phyloP scores from a whole-genome alignment of 192 early-diverging fungal genomes.

The Dimargaris cristalligena region DNA sequence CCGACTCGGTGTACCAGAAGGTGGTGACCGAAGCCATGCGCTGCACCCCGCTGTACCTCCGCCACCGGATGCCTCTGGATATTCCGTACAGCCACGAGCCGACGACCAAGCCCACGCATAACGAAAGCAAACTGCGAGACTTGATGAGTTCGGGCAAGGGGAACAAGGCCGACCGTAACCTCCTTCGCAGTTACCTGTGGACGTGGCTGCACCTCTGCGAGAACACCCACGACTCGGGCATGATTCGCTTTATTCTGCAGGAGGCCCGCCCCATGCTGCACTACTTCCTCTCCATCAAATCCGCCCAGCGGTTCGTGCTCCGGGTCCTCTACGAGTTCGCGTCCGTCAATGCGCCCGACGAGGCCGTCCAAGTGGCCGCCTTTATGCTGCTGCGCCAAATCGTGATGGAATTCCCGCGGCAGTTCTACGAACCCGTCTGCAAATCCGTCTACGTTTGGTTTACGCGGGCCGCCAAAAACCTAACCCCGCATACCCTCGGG shows the following conservation, averaged over 20 bases:
- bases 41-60: conserved; percentile 46
- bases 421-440: conserved; percentile 46
- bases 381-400: conserved; percentile 75
- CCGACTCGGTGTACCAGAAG: conserved; percentile 56
- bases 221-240: conserved; percentile 66
- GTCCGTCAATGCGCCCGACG: conserved; percentile 35
- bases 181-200: conserved; percentile 69
- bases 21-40: conserved; percentile 58
- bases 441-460: conserved; percentile 76
- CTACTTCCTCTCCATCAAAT: conserved; percentile 71
- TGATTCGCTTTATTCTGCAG: conserved; percentile 70
- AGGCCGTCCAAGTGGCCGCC: conserved; percentile 55
- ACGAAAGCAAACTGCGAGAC: background rate
- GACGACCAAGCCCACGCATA: too few relatives aligned
- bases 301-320: conserved; percentile 66
- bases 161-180: conserved; percentile 20
- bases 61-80: conserved; percentile 36
- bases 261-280: conserved; percentile 55
- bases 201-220: conserved; percentile 57
- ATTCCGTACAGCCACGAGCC: background rate
- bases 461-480: conserved; percentile 56
- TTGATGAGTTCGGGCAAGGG: background rate
- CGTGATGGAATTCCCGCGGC: conserved; percentile 29
- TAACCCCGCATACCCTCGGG: conserved; percentile 62
- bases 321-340: conserved; percentile 32